phyloP scores from a whole-genome alignment of 139 green algal genomes.

The Chlorella vulgaris region DNA sequence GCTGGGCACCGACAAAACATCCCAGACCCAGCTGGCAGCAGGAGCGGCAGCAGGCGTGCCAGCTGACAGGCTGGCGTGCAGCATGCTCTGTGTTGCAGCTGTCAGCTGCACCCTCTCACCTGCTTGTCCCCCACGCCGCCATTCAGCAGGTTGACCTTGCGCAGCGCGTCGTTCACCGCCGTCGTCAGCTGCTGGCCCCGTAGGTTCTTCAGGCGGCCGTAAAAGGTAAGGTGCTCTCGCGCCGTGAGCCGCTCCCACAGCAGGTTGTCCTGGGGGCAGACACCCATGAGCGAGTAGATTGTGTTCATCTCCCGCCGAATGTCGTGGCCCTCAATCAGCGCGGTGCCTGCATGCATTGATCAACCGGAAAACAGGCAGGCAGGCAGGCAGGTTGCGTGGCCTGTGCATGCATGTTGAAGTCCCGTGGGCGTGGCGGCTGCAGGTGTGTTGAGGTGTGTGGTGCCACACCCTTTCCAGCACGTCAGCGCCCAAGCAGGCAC shows the following conservation, averaged over 20 bases:
- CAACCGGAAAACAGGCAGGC: neutral
- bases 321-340: slow-evolving; percentile 74
- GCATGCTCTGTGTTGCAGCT: neutral
- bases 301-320: slow-evolving; percentile 73
- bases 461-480: no score
- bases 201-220: slow-evolving; percentile 55
- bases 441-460: neutral
- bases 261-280: slow-evolving; percentile 90
- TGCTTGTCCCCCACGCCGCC: slow-evolving; percentile 47
- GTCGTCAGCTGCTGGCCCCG: neutral
- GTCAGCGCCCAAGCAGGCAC: no score
- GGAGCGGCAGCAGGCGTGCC: neutral
- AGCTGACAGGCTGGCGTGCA: neutral
- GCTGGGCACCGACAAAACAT: no score
- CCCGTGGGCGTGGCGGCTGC: neutral
- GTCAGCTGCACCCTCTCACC: neutral
- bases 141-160: slow-evolving; percentile 52
- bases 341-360: slow-evolving; percentile 50
- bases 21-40: no score
- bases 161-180: slow-evolving; percentile 35
- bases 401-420: neutral
- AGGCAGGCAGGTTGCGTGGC: neutral
- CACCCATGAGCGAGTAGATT: slow-evolving; percentile 80
- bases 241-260: slow-evolving; percentile 91
- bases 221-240: slow-evolving; percentile 91